These are phyloP conservation scores for Lactifluus volemus DNA, from an alignment of 768 basidiomycete species.

Conservation along the genomic window DNA sequence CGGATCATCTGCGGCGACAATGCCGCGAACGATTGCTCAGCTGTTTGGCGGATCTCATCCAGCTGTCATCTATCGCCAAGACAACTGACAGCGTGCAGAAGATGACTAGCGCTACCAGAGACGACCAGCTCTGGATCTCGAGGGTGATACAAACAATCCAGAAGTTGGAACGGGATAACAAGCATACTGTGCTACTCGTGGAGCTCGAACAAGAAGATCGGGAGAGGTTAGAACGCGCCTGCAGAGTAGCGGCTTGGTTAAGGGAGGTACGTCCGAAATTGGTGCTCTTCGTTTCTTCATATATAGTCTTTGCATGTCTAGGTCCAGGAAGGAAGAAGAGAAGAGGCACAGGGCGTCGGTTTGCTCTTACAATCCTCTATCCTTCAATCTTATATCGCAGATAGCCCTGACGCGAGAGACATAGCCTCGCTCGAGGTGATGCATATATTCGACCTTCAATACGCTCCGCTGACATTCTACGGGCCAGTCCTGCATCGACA, in stretches of 20 bases:
- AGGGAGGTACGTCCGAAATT: slow-evolving; percentile 31
- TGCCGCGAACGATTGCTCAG: slow-evolving; percentile 65
- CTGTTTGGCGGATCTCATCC: slow-evolving; percentile 66
- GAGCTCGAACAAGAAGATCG: slow-evolving; percentile 49
- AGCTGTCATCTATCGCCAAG: slow-evolving; percentile 43
- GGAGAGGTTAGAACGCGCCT: slow-evolving; percentile 38
- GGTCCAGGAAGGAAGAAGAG: slow-evolving; percentile 36
- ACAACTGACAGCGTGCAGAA: slow-evolving; percentile 45
- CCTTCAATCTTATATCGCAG: slow-evolving; percentile 63
- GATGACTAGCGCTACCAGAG: slow-evolving; percentile 50
- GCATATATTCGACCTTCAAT: background rate
- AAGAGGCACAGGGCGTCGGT: slow-evolving; percentile 59
- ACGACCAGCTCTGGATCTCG: slow-evolving; percentile 75
- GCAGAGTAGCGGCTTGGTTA: slow-evolving; percentile 34
- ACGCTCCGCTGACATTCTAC: background rate
- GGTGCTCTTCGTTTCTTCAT: background rate
- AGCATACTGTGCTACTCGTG: slow-evolving; percentile 49
- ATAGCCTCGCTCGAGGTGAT: slow-evolving; percentile 55
- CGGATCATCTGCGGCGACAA: slow-evolving; percentile 56
- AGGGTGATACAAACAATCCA: slow-evolving; percentile 51
- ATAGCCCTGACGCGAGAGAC: slow-evolving; percentile 43
- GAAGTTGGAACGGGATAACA: slow-evolving; percentile 52
- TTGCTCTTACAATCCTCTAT: slow-evolving; percentile 63
- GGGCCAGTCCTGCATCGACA: slow-evolving; percentile 49
- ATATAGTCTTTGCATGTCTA: slow-evolving; percentile 19